A percentile compares a stretch with the other conserved stretches of the same genome.
phyloP scores from a whole-genome alignment of 257 asterid species.

The Capsicum chinense region DNA sequence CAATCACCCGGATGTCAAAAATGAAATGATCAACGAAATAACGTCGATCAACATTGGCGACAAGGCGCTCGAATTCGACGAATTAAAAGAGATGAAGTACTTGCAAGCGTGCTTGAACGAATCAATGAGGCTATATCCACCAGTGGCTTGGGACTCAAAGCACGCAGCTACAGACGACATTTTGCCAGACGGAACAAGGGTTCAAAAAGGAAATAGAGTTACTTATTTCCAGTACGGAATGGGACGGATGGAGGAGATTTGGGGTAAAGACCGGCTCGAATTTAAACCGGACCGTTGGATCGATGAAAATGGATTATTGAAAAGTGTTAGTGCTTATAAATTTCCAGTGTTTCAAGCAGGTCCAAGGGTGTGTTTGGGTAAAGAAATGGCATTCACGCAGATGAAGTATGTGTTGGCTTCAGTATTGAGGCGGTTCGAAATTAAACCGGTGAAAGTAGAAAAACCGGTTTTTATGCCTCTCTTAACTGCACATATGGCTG shows the following conservation, averaged over 20 bases:
- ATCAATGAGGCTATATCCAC: slow-evolving; percentile 85
- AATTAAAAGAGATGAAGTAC: slow-evolving; percentile 53
- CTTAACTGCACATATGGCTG: slow-evolving; percentile 66
- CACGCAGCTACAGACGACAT: slow-evolving; percentile 48
- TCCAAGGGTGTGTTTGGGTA: slow-evolving; percentile 39
- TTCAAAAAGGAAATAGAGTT: slow-evolving; percentile 24
- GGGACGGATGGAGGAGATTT: slow-evolving; percentile 35
- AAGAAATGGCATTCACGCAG: slow-evolving; percentile 35
- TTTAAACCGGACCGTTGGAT: slow-evolving; percentile 41
- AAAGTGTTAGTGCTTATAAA: background rate
- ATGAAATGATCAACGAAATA: background rate
- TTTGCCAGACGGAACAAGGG: slow-evolving; percentile 71
- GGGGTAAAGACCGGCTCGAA: slow-evolving; percentile 38
- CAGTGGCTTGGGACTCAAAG: slow-evolving; percentile 76
- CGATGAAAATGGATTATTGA: background rate
- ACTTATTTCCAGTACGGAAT: slow-evolving; percentile 30
- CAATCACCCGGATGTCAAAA: background rate
- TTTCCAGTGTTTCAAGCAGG: slow-evolving; percentile 39
- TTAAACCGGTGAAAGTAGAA: slow-evolving; percentile 44
- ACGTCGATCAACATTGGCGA: background rate
- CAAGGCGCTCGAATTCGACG: background rate
- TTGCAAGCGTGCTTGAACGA: slow-evolving; percentile 70
- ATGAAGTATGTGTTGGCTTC: slow-evolving; percentile 33
- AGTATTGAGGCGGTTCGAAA: slow-evolving; percentile 55
- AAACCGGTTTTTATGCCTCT: slow-evolving; percentile 57